Base-by-base conservation (phyloP, 139 green algal species). In the Asterochloris erici region DNA sequence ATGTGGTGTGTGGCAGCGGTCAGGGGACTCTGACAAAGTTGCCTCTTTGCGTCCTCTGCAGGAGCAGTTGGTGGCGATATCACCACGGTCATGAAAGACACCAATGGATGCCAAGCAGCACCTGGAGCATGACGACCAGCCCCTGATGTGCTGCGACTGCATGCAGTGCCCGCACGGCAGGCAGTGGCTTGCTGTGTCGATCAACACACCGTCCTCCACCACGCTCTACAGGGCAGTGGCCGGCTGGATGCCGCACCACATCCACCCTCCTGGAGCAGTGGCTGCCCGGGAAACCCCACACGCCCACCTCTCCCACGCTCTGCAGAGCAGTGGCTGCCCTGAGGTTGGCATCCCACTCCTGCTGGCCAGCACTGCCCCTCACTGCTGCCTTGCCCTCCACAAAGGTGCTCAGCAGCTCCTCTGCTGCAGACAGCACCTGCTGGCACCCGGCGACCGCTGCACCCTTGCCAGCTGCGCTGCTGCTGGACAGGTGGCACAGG, bases 261-360 rank as follows among this genome's bases (percentile, higher is more conserved):
- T 0, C n/a, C 23, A 21, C 9, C n/a, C 0, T 76, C 10, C 70
- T 54, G 29, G 70, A 76, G 70, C 70, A 24, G 11, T 21, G 66
- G 19, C 17, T 9, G 10, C 66, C 17, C 66, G 10, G 17, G 66
- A 21, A 71, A 70, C 15, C 19, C 66, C 19, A 71, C 66, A 24
- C 66, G 10, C 21, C 29, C 38, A 89, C 87, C 87, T 96, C 91
- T 12, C 93, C 93, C 0, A 82, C 78, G 9, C 85, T 87, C 82
- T 93, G 95, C 61, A 95, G 77, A 26, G 93, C 92, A 13, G 74
- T 79, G 54, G 81, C 82, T 14, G 84, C 83, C 23, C 28, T 63
- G 68, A 80, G 14, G 60, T 16, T 80, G 24, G 76, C 76, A 54
- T 80, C 60, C 0, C 76, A 54, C 19, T 60, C 76, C 76, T 80